Percentiles rank a stretch among this genome's conserved stretches.
Evolutionary conservation across 345 rosid species (phyloP).

Genomic region (Corchorus capsularis): DNA sequence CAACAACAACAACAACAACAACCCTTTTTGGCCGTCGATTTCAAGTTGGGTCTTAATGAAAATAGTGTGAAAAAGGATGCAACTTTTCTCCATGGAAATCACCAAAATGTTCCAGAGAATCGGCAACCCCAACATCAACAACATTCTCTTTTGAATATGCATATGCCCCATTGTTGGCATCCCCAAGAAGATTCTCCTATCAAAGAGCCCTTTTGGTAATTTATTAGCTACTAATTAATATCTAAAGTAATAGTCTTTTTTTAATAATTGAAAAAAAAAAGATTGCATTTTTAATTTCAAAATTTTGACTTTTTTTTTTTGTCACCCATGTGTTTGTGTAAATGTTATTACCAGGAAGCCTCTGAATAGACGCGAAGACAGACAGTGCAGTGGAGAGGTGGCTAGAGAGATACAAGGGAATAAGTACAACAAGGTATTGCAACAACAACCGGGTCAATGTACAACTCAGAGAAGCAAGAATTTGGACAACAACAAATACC

Average conservation of each 20-base stretch:
- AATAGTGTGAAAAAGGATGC: slow-evolving; percentile 21
- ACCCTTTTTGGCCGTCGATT: slow-evolving; percentile 26
- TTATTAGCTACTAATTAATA: background rate
- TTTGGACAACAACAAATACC: slow-evolving; percentile 32
- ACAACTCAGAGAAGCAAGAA: slow-evolving; percentile 25
- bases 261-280: background rate
- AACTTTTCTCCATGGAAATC: slow-evolving; percentile 22
- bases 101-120: slow-evolving; percentile 9
- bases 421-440: slow-evolving; percentile 4
- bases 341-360: slow-evolving; percentile 33
- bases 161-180: slow-evolving; percentile 33
- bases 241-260: background rate
- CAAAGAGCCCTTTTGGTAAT: slow-evolving; percentile 44
- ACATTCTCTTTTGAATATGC: slow-evolving; percentile 18
- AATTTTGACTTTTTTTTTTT: slow-evolving; percentile 2
- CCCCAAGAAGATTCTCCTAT: slow-evolving; percentile 39
- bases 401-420: slow-evolving; percentile 18
- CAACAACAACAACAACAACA: background rate
- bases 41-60: slow-evolving; percentile 39
- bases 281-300: background rate
- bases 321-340: slow-evolving; percentile 27
- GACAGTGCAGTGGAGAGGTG: slow-evolving; percentile 20
- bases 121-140: slow-evolving; percentile 4
- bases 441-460: slow-evolving; percentile 11
- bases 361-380: slow-evolving; percentile 15